phyloP scores from a whole-genome alignment of 129 eudicot genomes.

The Flaveria ramosissima region DNA sequence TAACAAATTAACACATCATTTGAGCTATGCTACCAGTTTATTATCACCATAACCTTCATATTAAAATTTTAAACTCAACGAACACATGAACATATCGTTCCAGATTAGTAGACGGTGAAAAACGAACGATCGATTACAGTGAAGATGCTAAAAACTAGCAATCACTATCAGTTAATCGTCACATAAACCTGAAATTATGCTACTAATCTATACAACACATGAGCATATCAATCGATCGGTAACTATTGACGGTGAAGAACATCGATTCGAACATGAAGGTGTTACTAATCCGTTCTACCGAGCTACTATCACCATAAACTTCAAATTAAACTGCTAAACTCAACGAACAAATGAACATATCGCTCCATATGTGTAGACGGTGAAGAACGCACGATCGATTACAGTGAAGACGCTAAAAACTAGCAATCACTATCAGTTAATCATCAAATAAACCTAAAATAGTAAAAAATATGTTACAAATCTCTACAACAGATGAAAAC shows the following conservation, averaged over 20 bases:
- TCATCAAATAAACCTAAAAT: not conserved
- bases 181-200: not conserved
- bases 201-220: not conserved
- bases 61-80: too few relatives aligned
- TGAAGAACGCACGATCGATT: not conserved
- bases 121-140: not conserved
- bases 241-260: slow-evolving; percentile 7
- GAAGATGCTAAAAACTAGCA: slow-evolving; percentile 9
- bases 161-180: slow-evolving; percentile 13
- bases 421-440: slow-evolving; percentile 11
- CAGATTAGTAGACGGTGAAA: slow-evolving; percentile 5
- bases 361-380: not conserved
- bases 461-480: not conserved
- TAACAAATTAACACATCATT: not conserved
- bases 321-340: not conserved
- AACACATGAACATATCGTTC: not conserved
- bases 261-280: not conserved
- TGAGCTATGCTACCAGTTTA: not conserved
- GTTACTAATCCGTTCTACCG: too few relatives aligned
- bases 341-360: not conserved
- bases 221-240: not conserved
- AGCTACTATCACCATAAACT: not conserved
- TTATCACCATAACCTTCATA: too few relatives aligned
- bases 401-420: not conserved
- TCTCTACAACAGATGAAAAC: not conserved